Percentiles rank a stretch among this genome's conserved stretches.
Evolutionary conservation across 2,329 filamentous ascomycete species (phyloP).

Genomic region (Tolypocladium tundrense): DNA sequence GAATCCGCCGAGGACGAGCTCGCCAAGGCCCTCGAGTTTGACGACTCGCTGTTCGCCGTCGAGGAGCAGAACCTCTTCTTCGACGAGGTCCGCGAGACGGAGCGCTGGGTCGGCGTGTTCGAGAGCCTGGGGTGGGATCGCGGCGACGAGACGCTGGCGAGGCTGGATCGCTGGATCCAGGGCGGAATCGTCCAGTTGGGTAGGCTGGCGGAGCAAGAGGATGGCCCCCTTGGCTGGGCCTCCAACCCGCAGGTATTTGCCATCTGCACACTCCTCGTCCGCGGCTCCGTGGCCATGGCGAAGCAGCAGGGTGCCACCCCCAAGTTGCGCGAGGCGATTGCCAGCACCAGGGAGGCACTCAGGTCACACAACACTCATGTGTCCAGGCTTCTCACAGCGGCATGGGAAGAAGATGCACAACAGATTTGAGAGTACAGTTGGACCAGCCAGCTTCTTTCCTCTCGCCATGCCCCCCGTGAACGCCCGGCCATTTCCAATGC

Average conservation of each 20-base stretch:
- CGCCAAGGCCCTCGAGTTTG: constrained; percentile 35
- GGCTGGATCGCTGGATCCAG: constrained; percentile 35
- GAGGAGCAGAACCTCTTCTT: constrained; percentile 95
- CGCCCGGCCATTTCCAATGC: not conserved
- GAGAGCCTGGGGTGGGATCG: constrained; percentile 10
- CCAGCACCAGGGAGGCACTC: constrained; percentile 1
- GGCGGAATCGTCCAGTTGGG: constrained; percentile 36
- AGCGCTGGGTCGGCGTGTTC: constrained; percentile 54
- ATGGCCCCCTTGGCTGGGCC: constrained; percentile 64
- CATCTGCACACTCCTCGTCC: constrained; percentile 40
- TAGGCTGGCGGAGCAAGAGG: constrained; percentile 25
- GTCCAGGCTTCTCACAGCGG: constrained; percentile 17
- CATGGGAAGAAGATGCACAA: constrained; percentile 2
- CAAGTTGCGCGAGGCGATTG: constrained; percentile 6
- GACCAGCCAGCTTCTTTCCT: not conserved
- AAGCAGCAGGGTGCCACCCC: constrained; percentile 1
- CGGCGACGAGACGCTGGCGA: constrained; percentile 11
- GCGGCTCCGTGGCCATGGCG: constrained; percentile 24
- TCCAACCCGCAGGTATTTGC: constrained; percentile 59
- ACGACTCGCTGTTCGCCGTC: constrained; percentile 67
- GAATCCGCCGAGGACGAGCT: constrained; percentile 28
- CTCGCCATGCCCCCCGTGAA: not conserved
- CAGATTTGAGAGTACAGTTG: not conserved
- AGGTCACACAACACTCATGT: constrained; percentile 6
- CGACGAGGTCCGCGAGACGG: constrained; percentile 66